Base-by-base conservation (phyloP, 441 rosid species). In the Cnidoscolus chayamansa region DNA sequence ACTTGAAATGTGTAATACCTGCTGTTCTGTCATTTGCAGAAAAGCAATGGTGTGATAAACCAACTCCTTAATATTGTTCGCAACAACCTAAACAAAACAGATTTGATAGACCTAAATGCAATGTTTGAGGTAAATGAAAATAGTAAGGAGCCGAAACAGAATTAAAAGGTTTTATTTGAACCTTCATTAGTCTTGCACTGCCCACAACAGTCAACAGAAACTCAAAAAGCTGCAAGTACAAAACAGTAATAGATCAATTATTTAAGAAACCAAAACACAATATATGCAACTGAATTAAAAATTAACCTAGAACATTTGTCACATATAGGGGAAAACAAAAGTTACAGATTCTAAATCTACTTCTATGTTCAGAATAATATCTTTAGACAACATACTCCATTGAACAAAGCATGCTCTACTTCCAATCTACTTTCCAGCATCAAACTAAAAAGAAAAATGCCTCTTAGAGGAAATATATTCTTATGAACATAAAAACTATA, bases 1-100 rank as follows among this genome's bases (percentile, higher is more conserved):
- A 15, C 25, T 47, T 20, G 10, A 57, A 63, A 59, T 19, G 45
- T 47, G 66, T 61, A 70, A 66, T 80, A 92, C 99, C 92, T 94
- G 98, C 67, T 89, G 91, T 75, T 86, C 94, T 25, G 99, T 94
- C 79, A 92, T 87, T 86, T 94, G 99, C 80, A 94, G 86, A 85
- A 92, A 92, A 81, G 88, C 87, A 59, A 92, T 74, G 32, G 92
- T 88, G 80, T 90, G 79, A 82, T 90, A 94, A 57, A 83, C 99
- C 86, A 94, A 82, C 75, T 94, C 94, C 78, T 83, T 84, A 63
- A 89, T 71, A 77, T 91, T 87, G 80, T 78, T 81, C 72, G 66
- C 72, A 56, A 86, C 74, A 72, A 85, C 89, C 99, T 94, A 76
- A 79, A 75, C 40, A 63, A 74, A 70, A 60, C 30, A 71, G 68